phyloP scores from a whole-genome alignment of 805 yeast species.

The Wickerhamomyces subpelliculosus region DNA sequence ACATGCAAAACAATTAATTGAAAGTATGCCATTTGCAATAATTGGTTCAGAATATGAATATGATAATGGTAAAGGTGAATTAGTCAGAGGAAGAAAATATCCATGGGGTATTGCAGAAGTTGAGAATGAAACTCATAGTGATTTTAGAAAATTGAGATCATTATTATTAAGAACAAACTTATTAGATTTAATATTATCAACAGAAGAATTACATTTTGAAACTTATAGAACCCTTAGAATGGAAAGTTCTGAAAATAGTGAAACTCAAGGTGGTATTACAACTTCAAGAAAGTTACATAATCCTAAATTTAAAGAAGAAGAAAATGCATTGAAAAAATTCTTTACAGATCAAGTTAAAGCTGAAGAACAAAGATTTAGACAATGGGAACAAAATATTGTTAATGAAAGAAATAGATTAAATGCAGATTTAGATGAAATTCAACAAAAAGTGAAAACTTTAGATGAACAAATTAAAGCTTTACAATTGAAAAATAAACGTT shows the following conservation, averaged over 20 bases:
- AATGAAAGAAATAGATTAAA: constrained; percentile 92
- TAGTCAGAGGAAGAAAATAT: constrained; percentile 73
- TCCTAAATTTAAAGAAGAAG: constrained; percentile 95
- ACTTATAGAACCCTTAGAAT: constrained; percentile 68
- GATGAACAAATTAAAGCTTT: constrained; percentile 70
- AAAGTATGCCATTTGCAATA: constrained; percentile 82
- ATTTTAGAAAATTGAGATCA: constrained; percentile 74
- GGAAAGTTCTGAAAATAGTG: constrained; percentile 36
- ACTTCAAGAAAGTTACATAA: constrained; percentile 55
- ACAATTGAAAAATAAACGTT: constrained; percentile 43
- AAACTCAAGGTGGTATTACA: constrained; percentile 28
- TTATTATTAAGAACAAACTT: constrained; percentile 75
- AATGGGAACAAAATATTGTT: constrained; percentile 96
- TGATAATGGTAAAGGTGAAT: constrained; percentile 54
- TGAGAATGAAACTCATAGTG: constrained; percentile 81
- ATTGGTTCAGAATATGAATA: constrained; percentile 71
- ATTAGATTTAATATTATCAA: constrained; percentile 73
- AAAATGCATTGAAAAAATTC: constrained; percentile 84
- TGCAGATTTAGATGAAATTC: constrained; percentile 88
- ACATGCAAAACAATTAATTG: constrained; percentile 74
- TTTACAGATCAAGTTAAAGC: constrained; percentile 92
- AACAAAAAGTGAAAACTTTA: constrained; percentile 61
- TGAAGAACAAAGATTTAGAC: constrained; percentile 95
- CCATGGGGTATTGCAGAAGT: constrained; percentile 91
- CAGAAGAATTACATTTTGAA: constrained; percentile 78